phyloP scores from a whole-genome alignment of 441 rosid genomes.

The Gossypium gossypioides region DNA sequence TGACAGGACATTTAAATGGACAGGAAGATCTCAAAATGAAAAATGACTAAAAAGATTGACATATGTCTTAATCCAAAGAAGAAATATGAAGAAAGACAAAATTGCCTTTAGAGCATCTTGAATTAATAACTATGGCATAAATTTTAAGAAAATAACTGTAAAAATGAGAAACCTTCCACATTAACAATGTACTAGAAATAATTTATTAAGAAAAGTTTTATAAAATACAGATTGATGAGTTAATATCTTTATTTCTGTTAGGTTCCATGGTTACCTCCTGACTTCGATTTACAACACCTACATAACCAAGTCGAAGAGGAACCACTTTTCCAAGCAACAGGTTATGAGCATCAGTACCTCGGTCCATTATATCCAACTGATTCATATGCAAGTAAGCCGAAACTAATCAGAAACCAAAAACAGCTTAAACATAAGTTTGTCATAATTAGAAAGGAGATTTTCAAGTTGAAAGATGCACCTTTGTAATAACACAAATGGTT shows the following conservation, averaged over 20 bases:
- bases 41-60: not conserved
- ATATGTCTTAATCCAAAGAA: not conserved
- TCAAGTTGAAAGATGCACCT: constrained; percentile 35
- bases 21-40: not conserved
- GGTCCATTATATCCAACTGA: constrained; percentile 89
- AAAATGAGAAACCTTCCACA: not conserved
- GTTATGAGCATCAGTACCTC: constrained; percentile 89
- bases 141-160: not conserved
- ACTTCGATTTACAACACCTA: constrained; percentile 81
- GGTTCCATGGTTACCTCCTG: constrained; percentile 53
- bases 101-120: not conserved
- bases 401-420: constrained; percentile 10
- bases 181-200: not conserved
- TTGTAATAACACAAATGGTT: constrained; percentile 76
- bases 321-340: constrained; percentile 72
- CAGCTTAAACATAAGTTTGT: not conserved
- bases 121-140: not conserved
- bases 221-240: not conserved
- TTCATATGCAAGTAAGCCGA: constrained; percentile 20
- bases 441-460: constrained; percentile 11
- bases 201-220: not conserved
- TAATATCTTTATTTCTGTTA: not conserved
- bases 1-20: not conserved
- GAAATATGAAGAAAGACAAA: not conserved
- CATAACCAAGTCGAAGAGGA: constrained; percentile 72